Evolutionary conservation across 352 stramenopile genomes (phyloP), one percentile per base, ranked within the genome.

Genomic region (Phytopythium oedochilum): DNA sequence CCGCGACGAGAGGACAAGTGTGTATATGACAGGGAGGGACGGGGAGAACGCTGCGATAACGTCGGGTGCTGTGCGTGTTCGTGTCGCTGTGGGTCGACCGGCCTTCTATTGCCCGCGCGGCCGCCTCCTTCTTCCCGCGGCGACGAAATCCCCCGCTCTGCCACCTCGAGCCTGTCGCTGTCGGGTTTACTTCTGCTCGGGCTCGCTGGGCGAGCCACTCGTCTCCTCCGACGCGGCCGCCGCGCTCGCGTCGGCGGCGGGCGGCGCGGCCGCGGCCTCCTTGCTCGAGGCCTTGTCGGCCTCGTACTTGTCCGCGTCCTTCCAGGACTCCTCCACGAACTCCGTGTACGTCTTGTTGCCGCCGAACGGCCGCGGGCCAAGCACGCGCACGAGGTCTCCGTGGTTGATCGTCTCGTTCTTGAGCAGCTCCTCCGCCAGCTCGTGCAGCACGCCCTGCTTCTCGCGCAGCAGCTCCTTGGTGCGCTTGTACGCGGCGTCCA

Each of bases 371-470:
- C 97, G 88, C 14, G 84, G 75, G 14, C 97, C 97, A 63, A 99
- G 89, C 45, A 98, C 75, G 42, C 96, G 83, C 44, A 98, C 82
- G 48, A 99, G 97, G 75, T 99, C 96, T 63, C 97, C 92, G 76
- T 99, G 96, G 60, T 97, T 99, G 64, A 99, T 99, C n/a, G 97
- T 99, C 83, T 99, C 96, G 64, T 98, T 98, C 64, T 98, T 89
- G 25, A 99, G 82, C 44, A 99, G 73, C 51, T 98, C 75, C 55
- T 99, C 86, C 0, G 97, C 97, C 36, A 99, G 76, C 36, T 94
- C 76, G 61, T 96, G 75, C 20, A 99, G 77, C 59, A 97, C 75
- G 22, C 71, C 66, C 59, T 99, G 96, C 68, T 98, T 98, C 14
- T 98, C 86, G n/a, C 66, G 57, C 32, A 99, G 71, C 32, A 99